Evolutionary conservation across 1,284 basidiomycete species (phyloP).

Genomic region (Puccinia coronata): DNA sequence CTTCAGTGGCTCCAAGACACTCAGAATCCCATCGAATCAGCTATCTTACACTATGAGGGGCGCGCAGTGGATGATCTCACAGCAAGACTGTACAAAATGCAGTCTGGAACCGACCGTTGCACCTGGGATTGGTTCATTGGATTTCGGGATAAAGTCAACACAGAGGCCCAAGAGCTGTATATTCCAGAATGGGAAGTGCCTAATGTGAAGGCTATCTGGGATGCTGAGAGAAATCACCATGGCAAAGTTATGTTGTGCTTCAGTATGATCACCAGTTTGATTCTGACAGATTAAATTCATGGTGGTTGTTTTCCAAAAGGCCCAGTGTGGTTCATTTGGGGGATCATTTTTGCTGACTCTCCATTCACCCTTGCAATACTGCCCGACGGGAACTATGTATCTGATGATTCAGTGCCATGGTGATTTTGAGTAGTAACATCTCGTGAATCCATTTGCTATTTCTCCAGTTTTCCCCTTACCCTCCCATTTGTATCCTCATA

Average conservation of each 20-base stretch:
- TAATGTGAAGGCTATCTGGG: no score
- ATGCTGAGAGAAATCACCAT: no score
- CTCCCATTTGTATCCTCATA: not conserved
- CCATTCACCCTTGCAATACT: not conserved
- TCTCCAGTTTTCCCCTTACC: not conserved
- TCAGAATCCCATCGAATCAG: not conserved
- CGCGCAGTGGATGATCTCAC: not conserved
- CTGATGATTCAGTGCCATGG: not conserved
- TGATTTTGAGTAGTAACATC: not conserved
- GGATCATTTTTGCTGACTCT: not conserved
- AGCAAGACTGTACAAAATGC: no score
- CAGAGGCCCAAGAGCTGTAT: not conserved
- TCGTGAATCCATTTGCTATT: not conserved
- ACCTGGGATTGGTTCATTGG: no score
- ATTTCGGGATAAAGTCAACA: not conserved
- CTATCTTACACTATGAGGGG: not conserved
- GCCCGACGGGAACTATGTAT: not conserved
- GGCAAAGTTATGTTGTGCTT: not conserved
- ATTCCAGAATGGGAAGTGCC: conserved; percentile 11
- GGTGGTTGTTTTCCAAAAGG: no score
- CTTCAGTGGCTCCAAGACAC: no score
- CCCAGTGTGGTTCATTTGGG: no score
- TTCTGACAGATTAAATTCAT: not conserved
- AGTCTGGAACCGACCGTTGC: no score
- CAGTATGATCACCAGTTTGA: no score